These are phyloP conservation scores for Jackrogersella minutella DNA, from an alignment of 495 filamentous ascomycete genomes.

Conservation along the genomic window DNA sequence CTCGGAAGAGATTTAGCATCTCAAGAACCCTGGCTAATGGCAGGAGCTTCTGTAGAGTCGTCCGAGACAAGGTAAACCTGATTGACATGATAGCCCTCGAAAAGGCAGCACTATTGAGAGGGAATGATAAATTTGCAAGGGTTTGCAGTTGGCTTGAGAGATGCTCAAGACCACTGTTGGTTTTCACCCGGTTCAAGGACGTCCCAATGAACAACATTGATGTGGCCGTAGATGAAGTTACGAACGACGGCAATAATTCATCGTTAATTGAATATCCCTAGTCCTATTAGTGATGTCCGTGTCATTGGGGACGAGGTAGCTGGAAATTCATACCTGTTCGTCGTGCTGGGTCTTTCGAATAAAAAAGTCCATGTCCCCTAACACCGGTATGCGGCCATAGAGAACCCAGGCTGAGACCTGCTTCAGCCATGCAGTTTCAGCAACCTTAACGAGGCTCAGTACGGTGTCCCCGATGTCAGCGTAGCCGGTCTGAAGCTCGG, in stretches of 20 bases:
- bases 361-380: slow-evolving; percentile 84
- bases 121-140: slow-evolving; percentile 74
- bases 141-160: slow-evolving; percentile 75
- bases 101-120: slow-evolving; percentile 74
- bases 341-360: slow-evolving; percentile 57
- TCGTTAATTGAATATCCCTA: slow-evolving; percentile 64
- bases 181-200: slow-evolving; percentile 81
- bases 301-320: not conserved
- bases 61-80: slow-evolving; percentile 80
- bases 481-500: slow-evolving; percentile 86
- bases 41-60: slow-evolving; percentile 78
- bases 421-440: slow-evolving; percentile 90
- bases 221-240: slow-evolving; percentile 73
- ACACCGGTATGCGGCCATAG: slow-evolving; percentile 79
- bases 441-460: slow-evolving; percentile 71
- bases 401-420: slow-evolving; percentile 89
- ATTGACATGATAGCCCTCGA: slow-evolving; percentile 77
- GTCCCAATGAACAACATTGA: slow-evolving; percentile 93
- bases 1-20: slow-evolving; percentile 76
- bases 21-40: slow-evolving; percentile 79
- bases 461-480: slow-evolving; percentile 80
- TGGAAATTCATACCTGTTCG: slow-evolving; percentile 47
- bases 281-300: slow-evolving; percentile 4
- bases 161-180: slow-evolving; percentile 64
- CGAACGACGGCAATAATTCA: slow-evolving; percentile 76